Conservation (phyloP, 768 basidiomycete genomes). For the Calocera cornea region DNA sequence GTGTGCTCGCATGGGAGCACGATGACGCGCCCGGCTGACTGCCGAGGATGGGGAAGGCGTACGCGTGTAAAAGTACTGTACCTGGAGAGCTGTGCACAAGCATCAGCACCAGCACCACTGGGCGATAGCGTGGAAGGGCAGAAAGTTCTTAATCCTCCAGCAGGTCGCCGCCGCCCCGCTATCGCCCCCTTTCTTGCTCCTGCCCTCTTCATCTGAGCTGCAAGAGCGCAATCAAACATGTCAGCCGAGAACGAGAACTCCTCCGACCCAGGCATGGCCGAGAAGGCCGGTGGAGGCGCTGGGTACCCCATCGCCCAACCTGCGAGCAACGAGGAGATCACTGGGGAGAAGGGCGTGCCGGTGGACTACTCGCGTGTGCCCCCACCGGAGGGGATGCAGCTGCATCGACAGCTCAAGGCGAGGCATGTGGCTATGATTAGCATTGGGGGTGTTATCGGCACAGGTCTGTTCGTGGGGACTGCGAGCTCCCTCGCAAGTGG, state of each 20-base stretch:
- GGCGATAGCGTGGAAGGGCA: neutral
- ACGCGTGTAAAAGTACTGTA: too few relatives aligned
- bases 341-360: neutral
- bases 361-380: neutral
- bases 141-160: neutral
- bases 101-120: too few relatives aligned
- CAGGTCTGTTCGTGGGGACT: conserved; percentile 44
- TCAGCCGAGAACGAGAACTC: neutral
- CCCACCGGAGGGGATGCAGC: conserved; percentile 13
- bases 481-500: conserved; percentile 36
- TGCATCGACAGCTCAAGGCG: conserved; percentile 55
- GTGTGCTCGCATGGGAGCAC: neutral
- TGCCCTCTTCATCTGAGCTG: neutral
- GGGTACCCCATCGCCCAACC: neutral
- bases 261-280: neutral
- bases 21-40: too few relatives aligned
- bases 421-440: conserved; percentile 32
- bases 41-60: neutral
- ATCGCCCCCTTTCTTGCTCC: neutral
- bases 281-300: neutral
- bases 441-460: conserved; percentile 37
- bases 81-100: too few relatives aligned
- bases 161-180: neutral
- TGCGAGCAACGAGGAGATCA: neutral
- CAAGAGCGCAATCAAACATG: neutral